Base-by-base conservation (phyloP, 2,329 filamentous ascomycete species). In the Penicillium sp. region DNA sequence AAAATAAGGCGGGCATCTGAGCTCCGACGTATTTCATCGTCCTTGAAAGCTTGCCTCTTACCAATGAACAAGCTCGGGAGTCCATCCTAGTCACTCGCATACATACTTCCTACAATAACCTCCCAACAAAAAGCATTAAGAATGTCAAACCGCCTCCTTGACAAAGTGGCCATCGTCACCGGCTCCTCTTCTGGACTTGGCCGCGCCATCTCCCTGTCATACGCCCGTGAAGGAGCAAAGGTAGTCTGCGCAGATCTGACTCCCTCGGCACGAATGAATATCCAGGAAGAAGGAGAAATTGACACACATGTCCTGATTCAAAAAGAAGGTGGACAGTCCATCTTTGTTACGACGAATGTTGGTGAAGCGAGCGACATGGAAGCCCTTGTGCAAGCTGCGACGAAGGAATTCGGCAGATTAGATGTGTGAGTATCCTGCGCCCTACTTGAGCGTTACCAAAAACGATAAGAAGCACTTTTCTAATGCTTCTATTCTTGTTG, bases 121-220 rank as follows among this genome's bases (percentile, higher is more conserved):
- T 2, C 8, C 4, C 19, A 42, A 10, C 9, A 10, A 21, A 6
- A 1, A 21, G 3, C 10, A 5, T 21, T n/a, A 35, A 45, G 4
- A 14, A 54, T 54, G 52, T 4, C 43, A 14, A 13, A 43, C 24
- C 67, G 70, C 35, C 65, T 74, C 16, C 33, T 60, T 4, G 58
- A 71, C 49, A 75, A 73, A 62, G 68, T 76, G 6, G 69, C 69
- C 21, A 72, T 82, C n/a, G 68, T 82, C 9, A 81, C 79, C 0
- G 79, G 80, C 8, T 71, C 76, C 4, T 79, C 78, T 1, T 79
- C 78, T 0, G 79, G 79, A 2, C 64, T 81, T 0, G 79, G 80
- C 1, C 71, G 79, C 1, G 75, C 79, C 2, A 81, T 82, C 13
- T 67, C 78, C 1, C 62, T 79, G 1, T 71, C 68, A 2, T 80